Evolutionary conservation across 2,329 filamentous ascomycete species (phyloP).

Genomic region (Pseudogymnoascus pannorum): DNA sequence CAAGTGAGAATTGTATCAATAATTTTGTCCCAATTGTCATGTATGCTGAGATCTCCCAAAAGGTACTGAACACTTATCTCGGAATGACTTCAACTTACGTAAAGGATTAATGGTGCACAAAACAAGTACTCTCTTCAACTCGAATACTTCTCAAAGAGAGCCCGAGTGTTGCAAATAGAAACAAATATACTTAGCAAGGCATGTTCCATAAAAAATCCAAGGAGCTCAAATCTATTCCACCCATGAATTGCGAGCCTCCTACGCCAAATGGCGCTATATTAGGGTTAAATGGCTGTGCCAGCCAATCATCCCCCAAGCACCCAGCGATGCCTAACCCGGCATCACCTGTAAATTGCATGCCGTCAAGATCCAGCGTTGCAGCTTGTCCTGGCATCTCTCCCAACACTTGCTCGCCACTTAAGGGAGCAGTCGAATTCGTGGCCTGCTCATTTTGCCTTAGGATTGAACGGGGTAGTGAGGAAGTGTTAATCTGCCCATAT

Average conservation of each 20-base stretch:
- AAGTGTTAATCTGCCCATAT: not conserved
- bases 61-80: too few species aligned
- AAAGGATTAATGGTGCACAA: not conserved
- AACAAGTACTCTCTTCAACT: not conserved
- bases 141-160: not conserved
- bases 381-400: not conserved
- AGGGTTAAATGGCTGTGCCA: slow-evolving; percentile 10
- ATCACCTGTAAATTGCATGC: slow-evolving; percentile 1
- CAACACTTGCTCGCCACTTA: not conserved
- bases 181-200: not conserved
- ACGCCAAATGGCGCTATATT: slow-evolving; percentile 10
- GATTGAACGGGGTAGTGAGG: not conserved
- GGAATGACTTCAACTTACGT: too few species aligned
- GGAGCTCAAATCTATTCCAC: slow-evolving; percentile 3
- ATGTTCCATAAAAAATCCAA: slow-evolving; percentile 12
- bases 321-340: not conserved
- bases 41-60: too few species aligned
- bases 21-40: too few species aligned
- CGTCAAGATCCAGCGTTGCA: not conserved
- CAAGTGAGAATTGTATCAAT: too few species aligned
- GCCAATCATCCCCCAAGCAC: slow-evolving; percentile 8
- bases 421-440: not conserved
- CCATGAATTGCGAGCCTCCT: not conserved
- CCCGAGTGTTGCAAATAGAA: not conserved
- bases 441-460: not conserved